Evolutionary conservation across 2,329 filamentous ascomycete genomes (phyloP), one percentile per base, ranked within the genome.

Genomic region (Cryoendolithus antarcticus): DNA sequence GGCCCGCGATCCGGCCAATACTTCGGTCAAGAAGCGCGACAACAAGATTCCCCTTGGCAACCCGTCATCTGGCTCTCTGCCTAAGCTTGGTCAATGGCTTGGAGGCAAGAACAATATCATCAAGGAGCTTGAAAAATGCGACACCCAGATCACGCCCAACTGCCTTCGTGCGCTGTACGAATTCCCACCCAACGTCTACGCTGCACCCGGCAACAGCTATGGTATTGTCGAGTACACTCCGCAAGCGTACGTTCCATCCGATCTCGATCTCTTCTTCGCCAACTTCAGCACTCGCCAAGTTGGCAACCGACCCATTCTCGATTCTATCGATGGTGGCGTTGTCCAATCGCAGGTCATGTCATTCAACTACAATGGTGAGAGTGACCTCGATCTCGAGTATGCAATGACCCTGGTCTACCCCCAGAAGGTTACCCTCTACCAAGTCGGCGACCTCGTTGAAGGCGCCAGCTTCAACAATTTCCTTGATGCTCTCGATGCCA

Each of bases 121-220:
- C 41, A 40, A 47, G 11, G 51, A 62, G 37, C 52, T 65, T 7
- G 46, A 55, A 30, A 53, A 52, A 29, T 79, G 75, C 50, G 67
- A 72, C 47, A 56, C 58, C 10, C 65, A 69, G 50, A 74, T 78
- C 47, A 77, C 72, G 0, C 71, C 72, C 0, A 64, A 65, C 32
- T 79, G 75, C 48, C 45, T 62, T 9, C 47, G 55, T n/a, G 55
- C 52, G 8, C 45, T 62, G 6, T 62, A 62, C 45, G 49, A 54
- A 30, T 56, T 62, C 40, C 54, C 56, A 2, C 42, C 46, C 46
- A 42, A 53, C 59, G 52, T 31, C 37, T 34, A 34, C 62, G 70
- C 10, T 48, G 60, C 56, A 28, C 46, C 61, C n/a, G 64, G 65
- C 53, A 75, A 74, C 51, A 64, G 60, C 13, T 64, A 69, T 34